A percentile compares a stretch with the other conserved stretches of the same genome.
Evolutionary conservation across 768 basidiomycete species (phyloP).

Genomic region (Chlorophyllum brunneum): DNA sequence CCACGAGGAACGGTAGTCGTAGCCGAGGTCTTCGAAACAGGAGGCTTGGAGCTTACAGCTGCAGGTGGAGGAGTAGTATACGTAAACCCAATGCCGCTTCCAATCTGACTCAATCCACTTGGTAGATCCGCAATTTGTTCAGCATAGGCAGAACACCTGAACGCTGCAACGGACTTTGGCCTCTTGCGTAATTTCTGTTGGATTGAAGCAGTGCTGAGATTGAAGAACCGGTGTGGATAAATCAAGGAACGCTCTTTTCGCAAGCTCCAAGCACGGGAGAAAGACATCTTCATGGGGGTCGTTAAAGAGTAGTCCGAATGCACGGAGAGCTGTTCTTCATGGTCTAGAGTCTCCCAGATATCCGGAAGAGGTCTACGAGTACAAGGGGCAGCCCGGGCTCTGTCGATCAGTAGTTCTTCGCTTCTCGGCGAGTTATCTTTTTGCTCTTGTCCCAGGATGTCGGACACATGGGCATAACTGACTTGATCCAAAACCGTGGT

Average conservation of each 20-base stretch:
- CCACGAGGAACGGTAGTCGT: too few species aligned
- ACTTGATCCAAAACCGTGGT: background rate
- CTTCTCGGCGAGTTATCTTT: background rate
- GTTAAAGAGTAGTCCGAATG: constrained; percentile 12
- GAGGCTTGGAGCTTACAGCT: constrained; percentile 9
- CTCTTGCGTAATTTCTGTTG: constrained; percentile 38
- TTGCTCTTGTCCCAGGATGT: background rate
- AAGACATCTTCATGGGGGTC: constrained; percentile 22
- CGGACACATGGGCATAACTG: background rate
- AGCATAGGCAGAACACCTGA: constrained; percentile 25
- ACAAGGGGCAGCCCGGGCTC: background rate
- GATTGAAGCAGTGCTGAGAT: constrained; percentile 28
- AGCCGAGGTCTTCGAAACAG: background rate
- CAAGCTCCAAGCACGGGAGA: constrained; percentile 30
- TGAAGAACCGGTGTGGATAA: constrained; percentile 22
- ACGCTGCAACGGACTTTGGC: constrained; percentile 22
- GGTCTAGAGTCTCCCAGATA: constrained; percentile 47
- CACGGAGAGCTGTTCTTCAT: constrained; percentile 21
- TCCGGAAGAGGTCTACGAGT: constrained; percentile 23
- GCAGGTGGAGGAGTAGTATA: constrained; percentile 31
- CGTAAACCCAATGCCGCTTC: constrained; percentile 50
- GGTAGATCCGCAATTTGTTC: constrained; percentile 36
- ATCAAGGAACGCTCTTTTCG: constrained; percentile 36
- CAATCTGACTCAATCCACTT: constrained; percentile 41
- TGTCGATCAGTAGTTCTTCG: background rate